Base-by-base conservation (phyloP, 139 green algal species). In the Chlamydomonas eustigma region DNA sequence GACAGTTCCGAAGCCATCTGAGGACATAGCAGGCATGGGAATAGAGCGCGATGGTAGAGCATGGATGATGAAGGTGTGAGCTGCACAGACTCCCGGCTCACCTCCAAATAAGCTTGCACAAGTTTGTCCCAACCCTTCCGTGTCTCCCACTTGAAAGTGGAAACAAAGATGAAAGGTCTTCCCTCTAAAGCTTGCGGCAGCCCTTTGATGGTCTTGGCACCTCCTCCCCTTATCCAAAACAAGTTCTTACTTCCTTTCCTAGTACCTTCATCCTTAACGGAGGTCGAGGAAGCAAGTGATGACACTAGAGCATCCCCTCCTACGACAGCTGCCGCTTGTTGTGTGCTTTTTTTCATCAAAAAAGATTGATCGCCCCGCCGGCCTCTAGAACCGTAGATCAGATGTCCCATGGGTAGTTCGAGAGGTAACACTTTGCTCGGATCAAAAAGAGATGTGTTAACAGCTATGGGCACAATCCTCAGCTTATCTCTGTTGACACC, bases 81-180 rank as follows among this genome's bases (percentile, higher is more conserved):
- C 44, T 58, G 44, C 30, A 70, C 63, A 70, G 18, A 22, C 25
- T 22, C 63, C 18, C 6, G 6, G 5, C 63, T 35, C 63, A 70
- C 63, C 25, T 31, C 25, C n/a, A 90, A 39, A 76, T 80, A 88
- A 0, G 83, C 79, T 4, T 76, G 74, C 52, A 90, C 63, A 65
- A 90, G 67, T 35, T 83, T 72, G 37, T 88, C 85, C 73, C 82
- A 87, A 31, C 85, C 85, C 71, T 90, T 90, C 50, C 85, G 80
- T 12, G 64, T 39, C 82, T 90, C 85, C 82, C 80, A 87, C 71
- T 96, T 93, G 83, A 96, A 96, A 0, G 88, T 65, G 12, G 82
- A 91, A 1, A 93, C 28, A 37, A 90, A 90, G 8, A 81, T 66
- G 77, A 90, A 89, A 12, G 80, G 52, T 6, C 52, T 25, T 34